Evolutionary conservation across 2,329 filamentous ascomycete species (phyloP).

Genomic region (Apiospora hydei): DNA sequence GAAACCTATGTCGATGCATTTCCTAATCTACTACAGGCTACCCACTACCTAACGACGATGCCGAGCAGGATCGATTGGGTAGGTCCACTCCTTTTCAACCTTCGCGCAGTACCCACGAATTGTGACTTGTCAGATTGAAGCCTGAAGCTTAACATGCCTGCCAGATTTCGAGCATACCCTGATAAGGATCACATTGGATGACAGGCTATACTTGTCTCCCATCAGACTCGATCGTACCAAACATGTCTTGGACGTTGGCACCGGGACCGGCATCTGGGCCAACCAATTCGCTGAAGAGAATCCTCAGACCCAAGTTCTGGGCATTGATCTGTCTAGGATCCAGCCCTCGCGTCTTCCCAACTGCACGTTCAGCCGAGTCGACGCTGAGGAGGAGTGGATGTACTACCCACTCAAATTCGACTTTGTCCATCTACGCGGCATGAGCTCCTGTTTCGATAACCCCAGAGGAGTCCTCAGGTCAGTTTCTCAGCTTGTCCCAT

Average conservation of each 20-base stretch:
- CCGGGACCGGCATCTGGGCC: not conserved
- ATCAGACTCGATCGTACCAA: not conserved
- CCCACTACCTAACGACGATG: conserved; percentile 7
- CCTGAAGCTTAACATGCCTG: not conserved
- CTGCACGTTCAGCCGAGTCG: conserved; percentile 14
- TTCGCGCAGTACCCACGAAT: no score
- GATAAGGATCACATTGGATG: not conserved
- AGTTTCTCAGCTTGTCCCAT: not conserved
- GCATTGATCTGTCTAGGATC: conserved; percentile 6
- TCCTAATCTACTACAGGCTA: not conserved
- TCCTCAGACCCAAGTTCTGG: not conserved
- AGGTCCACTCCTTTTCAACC: not conserved
- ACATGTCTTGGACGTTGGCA: conserved; percentile 5
- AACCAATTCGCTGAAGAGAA: not conserved
- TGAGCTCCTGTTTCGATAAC: conserved; percentile 24
- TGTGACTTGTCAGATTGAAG: no score
- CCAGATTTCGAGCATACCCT: not conserved
- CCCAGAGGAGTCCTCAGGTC: not conserved
- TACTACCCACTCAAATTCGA: conserved; percentile 15
- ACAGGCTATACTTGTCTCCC: conserved; percentile 7
- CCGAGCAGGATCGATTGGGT: conserved; percentile 18
- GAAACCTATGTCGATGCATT: not conserved
- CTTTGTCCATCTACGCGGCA: conserved; percentile 24
- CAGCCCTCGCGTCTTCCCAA: conserved; percentile 8
- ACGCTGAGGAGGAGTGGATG: conserved; percentile 22